These are phyloP conservation scores for Metschnikowia shivogae DNA, from an alignment of 805 yeast genomes.

Conservation along the genomic window DNA sequence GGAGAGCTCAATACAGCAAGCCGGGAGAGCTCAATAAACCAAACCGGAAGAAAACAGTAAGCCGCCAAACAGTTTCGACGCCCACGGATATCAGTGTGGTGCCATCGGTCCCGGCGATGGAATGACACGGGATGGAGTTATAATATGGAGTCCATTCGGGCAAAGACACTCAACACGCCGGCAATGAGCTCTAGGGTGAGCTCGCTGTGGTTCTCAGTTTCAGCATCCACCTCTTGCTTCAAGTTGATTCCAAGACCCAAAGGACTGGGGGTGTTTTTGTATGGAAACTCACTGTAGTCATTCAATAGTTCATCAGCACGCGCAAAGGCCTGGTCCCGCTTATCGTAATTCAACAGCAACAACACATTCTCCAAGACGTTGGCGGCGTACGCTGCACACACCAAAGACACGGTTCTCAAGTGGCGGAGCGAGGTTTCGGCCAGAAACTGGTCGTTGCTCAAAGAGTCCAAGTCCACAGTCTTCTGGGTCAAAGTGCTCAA, in stretches of 20 bases:
- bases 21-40: not conserved
- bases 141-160: constrained; percentile 87
- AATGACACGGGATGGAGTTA: constrained; percentile 24
- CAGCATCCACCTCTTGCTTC: constrained; percentile 49
- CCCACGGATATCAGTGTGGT: too few relatives aligned
- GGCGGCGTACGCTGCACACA: constrained; percentile 91
- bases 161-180: constrained; percentile 84
- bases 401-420: constrained; percentile 75
- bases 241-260: constrained; percentile 72
- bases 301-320: constrained; percentile 89
- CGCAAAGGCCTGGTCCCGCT: constrained; percentile 85
- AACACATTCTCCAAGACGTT: constrained; percentile 91
- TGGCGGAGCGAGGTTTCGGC: constrained; percentile 60
- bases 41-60: not conserved
- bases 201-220: constrained; percentile 53
- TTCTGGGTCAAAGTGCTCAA: constrained; percentile 67
- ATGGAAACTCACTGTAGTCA: constrained; percentile 85
- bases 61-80: not conserved
- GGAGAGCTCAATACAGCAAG: not conserved
- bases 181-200: constrained; percentile 85
- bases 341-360: constrained; percentile 71
- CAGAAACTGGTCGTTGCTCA: constrained; percentile 58
- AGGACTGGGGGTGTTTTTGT: constrained; percentile 50
- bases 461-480: constrained; percentile 47
- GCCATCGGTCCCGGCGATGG: too few relatives aligned